Evolutionary conservation across 345 rosid genomes (phyloP), one percentile per base, ranked within the genome.

Genomic region (Ailanthus altissimus): DNA sequence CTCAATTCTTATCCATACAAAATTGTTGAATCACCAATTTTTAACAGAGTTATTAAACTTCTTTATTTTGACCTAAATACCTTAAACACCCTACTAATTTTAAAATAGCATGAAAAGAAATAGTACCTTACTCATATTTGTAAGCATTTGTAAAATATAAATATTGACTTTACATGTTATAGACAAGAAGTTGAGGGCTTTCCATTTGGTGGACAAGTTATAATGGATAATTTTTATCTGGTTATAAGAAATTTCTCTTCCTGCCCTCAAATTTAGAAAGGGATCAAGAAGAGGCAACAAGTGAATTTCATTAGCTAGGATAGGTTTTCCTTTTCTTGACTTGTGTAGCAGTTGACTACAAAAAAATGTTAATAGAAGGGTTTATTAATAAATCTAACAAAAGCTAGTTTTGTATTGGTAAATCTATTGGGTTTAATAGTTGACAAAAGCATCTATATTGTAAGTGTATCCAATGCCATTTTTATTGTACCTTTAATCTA

Each of bases 161-260:
- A 25, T 61, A 68, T 58, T 74, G 74, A n/a, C 47, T 46, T 79
- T 68, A 53, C 81, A 81, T 84, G 79, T 81, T 84, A 64, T 84
- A 81, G 78, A 65, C 47, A 28, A 59, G 51, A 61, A 51, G 63
- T 58, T 20, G 47, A 63, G 36, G 46, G 12, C 49, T 51, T 20
- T 20, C 62, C 47, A 21, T 49, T 77, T 61, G 67, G 21, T 57
- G 54, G 3, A 50, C 21, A 26, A 14, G 45, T 46, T 7, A 12
- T 59, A 42, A 23, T 45, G 67, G n/a, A 49, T 56, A 23, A 43
- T 58, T 60, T 77, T 6, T 8, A 63, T 63, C 49, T 50, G 18
- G 42, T 16, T n/a, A n/a, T n/a, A n/a, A n/a, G n/a, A n/a, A n/a
- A n/a, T n/a, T n/a, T n/a, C n/a, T n/a, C n/a, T n/a, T n/a, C n/a